phyloP scores from a whole-genome alignment of 2,329 filamentous ascomycete genomes.

The Fusarium chaquense region DNA sequence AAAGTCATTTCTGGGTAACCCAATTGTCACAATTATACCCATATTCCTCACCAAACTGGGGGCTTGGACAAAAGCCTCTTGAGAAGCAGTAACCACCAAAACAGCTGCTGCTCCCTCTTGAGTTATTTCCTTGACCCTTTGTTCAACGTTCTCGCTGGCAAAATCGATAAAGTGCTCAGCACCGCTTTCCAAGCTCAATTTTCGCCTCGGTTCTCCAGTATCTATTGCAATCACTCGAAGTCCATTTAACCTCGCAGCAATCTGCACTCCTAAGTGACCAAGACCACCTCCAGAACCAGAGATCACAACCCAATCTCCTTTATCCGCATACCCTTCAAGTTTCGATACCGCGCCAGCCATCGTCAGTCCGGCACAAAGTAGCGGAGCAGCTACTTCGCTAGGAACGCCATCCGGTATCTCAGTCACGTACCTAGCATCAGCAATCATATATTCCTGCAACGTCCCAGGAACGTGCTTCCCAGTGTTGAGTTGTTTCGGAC shows the following conservation, averaged over 20 bases:
- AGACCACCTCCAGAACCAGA: conserved; percentile 51
- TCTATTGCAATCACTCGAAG: conserved; percentile 50
- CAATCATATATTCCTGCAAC: conserved; percentile 50
- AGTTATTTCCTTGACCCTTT: conserved; percentile 41
- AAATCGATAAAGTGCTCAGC: conserved; percentile 50
- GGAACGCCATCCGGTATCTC: conserved; percentile 40
- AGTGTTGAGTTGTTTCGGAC: conserved; percentile 56
- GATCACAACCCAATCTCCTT: conserved; percentile 50
- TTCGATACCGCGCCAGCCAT: conserved; percentile 50
- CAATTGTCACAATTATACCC: conserved; percentile 46
- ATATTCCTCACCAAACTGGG: conserved; percentile 45
- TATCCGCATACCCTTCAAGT: conserved; percentile 6
- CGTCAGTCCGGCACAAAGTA: conserved; percentile 51
- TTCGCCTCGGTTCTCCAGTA: conserved; percentile 38
- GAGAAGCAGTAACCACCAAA: conserved; percentile 45
- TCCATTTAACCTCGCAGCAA: conserved; percentile 38
- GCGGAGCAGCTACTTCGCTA: conserved; percentile 44
- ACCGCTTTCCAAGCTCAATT: conserved; percentile 40
- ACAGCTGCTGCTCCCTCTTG: conserved; percentile 47
- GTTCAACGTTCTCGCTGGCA: conserved; percentile 30
- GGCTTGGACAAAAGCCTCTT: conserved; percentile 43
- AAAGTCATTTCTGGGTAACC: conserved; percentile 47
- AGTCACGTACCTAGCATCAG: conserved; percentile 47
- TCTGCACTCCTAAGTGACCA: conserved; percentile 52
- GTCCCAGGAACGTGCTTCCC: conserved; percentile 53